Percentiles rank a stretch among this genome's conserved stretches.
Conservation (phyloP, 306 rosid genomes). For the Castanea sativa region DNA sequence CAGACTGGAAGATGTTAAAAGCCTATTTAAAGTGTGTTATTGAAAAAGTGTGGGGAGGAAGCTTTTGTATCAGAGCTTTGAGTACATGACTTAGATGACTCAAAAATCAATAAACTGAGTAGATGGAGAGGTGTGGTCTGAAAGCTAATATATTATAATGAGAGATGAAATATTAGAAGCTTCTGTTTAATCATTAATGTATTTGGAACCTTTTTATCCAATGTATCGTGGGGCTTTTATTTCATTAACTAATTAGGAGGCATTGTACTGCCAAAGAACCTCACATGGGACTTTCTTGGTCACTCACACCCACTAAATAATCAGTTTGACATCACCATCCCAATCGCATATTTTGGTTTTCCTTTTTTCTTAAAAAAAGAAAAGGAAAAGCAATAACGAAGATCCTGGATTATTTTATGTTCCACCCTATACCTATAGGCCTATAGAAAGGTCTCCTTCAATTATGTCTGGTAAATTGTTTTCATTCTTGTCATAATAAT, state of each 20-base stretch:
- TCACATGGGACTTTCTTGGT: constrained; percentile 60
- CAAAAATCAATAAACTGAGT: background rate
- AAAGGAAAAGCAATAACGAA: no score
- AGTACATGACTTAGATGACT: background rate
- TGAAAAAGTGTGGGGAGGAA: constrained; percentile 35
- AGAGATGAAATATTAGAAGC: background rate
- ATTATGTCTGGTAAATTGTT: no score
- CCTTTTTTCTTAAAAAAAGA: no score
- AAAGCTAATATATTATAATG: constrained; percentile 39
- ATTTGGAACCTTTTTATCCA: constrained; percentile 43
- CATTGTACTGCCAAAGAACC: constrained; percentile 25
- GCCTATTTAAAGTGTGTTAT: constrained; percentile 33
- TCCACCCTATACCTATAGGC: no score
- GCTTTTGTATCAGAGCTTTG: constrained; percentile 23
- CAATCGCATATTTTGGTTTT: background rate
- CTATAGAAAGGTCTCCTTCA: no score
- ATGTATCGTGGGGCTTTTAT: constrained; percentile 16
- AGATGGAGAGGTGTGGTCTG: constrained; percentile 38
- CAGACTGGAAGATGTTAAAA: constrained; percentile 10
- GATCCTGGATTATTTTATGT: no score
- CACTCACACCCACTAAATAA: background rate
- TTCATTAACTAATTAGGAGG: constrained; percentile 21
- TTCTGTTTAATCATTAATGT: constrained; percentile 13
- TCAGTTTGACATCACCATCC: background rate
- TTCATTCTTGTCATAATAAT: no score